phyloP scores from a whole-genome alignment of 495 filamentous ascomycete genomes.

The Aspergillus kassunensis region DNA sequence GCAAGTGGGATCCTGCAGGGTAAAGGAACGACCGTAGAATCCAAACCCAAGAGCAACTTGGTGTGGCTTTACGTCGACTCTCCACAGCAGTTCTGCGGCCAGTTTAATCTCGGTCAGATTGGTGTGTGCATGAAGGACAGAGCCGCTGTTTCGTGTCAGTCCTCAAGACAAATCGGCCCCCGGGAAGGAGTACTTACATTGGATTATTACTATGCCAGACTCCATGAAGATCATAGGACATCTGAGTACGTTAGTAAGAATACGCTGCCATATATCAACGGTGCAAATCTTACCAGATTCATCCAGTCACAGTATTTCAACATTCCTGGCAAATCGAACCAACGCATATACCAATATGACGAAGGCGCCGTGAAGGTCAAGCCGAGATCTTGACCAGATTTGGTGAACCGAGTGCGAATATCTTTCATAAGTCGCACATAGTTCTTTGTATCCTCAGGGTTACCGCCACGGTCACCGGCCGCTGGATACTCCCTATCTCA shows the following conservation, averaged over 20 bases:
- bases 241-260: too few species aligned
- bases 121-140: constrained; percentile 34
- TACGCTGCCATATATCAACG: too few species aligned
- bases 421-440: constrained; percentile 26
- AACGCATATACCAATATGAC: constrained; percentile 32
- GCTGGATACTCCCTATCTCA: constrained; percentile 26
- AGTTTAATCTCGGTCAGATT: constrained; percentile 55
- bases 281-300: constrained; percentile 54
- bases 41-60: constrained; percentile 46
- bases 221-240: constrained; percentile 40
- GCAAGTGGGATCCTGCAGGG: constrained; percentile 20
- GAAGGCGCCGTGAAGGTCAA: constrained; percentile 3
- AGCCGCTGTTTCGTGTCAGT: too few species aligned
- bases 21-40: constrained; percentile 43
- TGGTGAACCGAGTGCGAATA: not conserved
- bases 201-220: constrained; percentile 20
- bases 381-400: not conserved
- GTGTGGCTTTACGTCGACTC: constrained; percentile 38
- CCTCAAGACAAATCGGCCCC: too few species aligned
- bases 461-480: constrained; percentile 35
- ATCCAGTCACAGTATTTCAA: constrained; percentile 39
- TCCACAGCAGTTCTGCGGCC: constrained; percentile 20
- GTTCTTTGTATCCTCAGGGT: constrained; percentile 38
- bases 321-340: constrained; percentile 41
- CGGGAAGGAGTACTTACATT: too few species aligned